Evolutionary conservation across 202 grass and related monocot species (phyloP), one percentile per base, ranked within the genome.

Genomic region (Schoenoplectus triqueter): DNA sequence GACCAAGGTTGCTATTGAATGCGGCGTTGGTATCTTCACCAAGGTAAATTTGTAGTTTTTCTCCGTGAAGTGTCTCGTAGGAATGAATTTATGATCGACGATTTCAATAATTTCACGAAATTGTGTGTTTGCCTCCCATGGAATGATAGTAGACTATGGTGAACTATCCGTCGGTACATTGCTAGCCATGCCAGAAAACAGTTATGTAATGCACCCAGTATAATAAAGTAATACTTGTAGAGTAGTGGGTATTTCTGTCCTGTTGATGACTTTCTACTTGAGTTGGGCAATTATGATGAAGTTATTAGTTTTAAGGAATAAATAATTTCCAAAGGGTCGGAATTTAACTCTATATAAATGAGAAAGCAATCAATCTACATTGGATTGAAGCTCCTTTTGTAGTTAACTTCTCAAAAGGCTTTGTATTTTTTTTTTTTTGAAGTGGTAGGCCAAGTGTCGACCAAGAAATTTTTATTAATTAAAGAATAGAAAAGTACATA

Each of bases 1-100:
- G 9, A 85, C 93, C 51, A 96, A 96, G 87, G 66, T 96, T 54
- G 89, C 7, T 81, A 96, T 96, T 82, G 93, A 96, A 85, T 88
- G 84, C 2, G 87, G 89, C 77, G 86, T 96, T 65, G 93, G 93
- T 1, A 74, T 93, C 68, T 83, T 97, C 81, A 92, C 92, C 9
- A 97, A 97, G 90, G 94, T 97, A 20, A 31, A 13, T 68, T 10
- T 5, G 4, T 1, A 1, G 66, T 74, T 5, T 45, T 19, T 6
- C 40, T 21, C 20, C 6, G 72, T 72, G 3, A 50, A 73, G 50
- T 51, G 46, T 73, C 17, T 21, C 7, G 17, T 73, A 20, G 45
- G 11, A 73, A 73, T 73, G 45, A 66, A 13, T 79, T 61, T 79
- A 31, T 10, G 14, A 42, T 19, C 7, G 57, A 41, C n/a, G 2